Evolutionary conservation across 2,329 filamentous ascomycete genomes (phyloP), one percentile per base, ranked within the genome.

Genomic region (Cytospora schulzeri): DNA sequence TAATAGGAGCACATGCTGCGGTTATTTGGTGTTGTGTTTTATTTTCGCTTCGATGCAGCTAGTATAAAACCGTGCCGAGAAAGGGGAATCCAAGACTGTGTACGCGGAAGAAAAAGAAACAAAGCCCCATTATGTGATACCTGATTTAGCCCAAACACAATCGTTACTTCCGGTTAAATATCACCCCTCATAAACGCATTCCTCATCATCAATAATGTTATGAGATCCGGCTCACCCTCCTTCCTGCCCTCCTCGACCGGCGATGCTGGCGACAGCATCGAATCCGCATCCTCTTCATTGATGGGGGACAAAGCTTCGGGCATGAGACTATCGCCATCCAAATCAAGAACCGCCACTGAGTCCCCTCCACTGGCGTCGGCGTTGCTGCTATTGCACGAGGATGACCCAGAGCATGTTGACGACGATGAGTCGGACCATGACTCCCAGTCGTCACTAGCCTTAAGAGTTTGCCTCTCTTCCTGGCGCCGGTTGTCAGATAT

Each of bases 141-240:
- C 11, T 7, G 19, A 2, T 22, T 11, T 15, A 4, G 17, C 6
- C n/a, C n/a, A 48, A 24, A 14, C 22, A 9, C 19, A 22, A 62
- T 26, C 26, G 54, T 51, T 28, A 19, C 41, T 31, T 51, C 19
- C n/a, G 19, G 22, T 48, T 41, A 28, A 48, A 26, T 24, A 9
- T 62, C 60, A 1, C 64, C 64, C 35, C 61, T 59, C 66, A 68
- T 64, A 8, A 68, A 65, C 0, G 61, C 58, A 29, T 55, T 67
- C 15, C 55, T 57, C 64, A 65, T 64, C 52, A 56, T 35, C 8
- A 61, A 33, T 33, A 66, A 51, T 41, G 22, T 50, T 22, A 45
- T 48, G 1, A 62, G 60, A 61, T 58, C 50, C 22, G 22, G 48
- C 55, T 50, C 35, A 41, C 24, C 57, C 19, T 58, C 45, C 7